Evolutionary conservation across 805 yeast genomes (phyloP), one percentile per base, ranked within the genome.

Genomic region (Candida cerambycidarum): DNA sequence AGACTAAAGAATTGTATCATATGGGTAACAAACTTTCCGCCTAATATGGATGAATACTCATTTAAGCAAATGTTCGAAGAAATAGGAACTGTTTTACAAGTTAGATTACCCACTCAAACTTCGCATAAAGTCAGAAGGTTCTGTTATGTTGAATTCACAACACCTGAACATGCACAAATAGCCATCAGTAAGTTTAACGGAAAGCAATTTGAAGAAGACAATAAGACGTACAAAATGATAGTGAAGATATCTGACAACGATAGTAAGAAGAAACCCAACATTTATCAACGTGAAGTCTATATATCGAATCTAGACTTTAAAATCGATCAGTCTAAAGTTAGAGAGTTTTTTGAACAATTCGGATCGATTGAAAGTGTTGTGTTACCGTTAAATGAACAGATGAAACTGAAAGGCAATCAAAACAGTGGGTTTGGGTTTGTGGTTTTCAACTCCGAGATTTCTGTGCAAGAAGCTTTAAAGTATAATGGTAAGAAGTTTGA

Each of bases 11-110:
- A 74, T 11, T 65, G 77, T 28, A 83, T 89, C 0, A 44, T 87
- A 1, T 88, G 88, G 83, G 80, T 82, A 2, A 77, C 90, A 0
- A 87, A 87, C 53, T 86, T 76, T 52, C 89, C 95, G 0, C 83
- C 87, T 2, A 53, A 63, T 1, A 75, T 58, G 44, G 67, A 71
- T 0, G 64, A 65, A 17, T 59, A 57, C 0, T 63, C 70, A 4
- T 39, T 88, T 0, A 51, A 53, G 12, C 47, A 53, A 0, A 15
- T 76, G 9, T 81, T 86, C 53, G 43, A 55, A 0, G 34, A 58
- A 2, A 55, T 53, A 31, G 80, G 82, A 0, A 47, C 61, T 2
- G 55, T 80, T 3, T 46, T 77, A 1, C 73, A 77, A 39, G 62
- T 83, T 0, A 63, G 95, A 39, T 66, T 85, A 25, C 96, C 96